phyloP scores from a whole-genome alignment of 768 basidiomycete genomes.

The Cystofilobasidium ferigula region DNA sequence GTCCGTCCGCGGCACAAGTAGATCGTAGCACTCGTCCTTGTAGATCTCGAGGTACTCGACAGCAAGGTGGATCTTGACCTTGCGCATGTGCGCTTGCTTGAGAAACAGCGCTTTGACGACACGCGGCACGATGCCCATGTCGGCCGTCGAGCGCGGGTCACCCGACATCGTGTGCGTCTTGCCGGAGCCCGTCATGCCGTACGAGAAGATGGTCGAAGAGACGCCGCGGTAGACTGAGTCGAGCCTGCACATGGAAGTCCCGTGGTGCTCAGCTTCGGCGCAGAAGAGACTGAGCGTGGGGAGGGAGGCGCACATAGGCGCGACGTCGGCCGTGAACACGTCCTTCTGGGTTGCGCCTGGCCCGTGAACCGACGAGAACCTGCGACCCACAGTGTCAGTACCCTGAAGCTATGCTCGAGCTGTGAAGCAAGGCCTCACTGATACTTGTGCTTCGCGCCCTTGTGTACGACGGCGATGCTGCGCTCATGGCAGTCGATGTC shows the following conservation, averaged over 20 bases:
- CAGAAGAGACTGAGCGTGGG: not conserved
- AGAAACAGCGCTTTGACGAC: conserved; percentile 50
- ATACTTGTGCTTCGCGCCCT: conserved; percentile 15
- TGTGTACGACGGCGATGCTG: conserved; percentile 4
- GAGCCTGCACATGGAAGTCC: conserved; percentile 35
- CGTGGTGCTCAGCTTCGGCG: not conserved
- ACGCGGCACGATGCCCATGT: conserved; percentile 78
- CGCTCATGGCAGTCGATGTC: conserved; percentile 10
- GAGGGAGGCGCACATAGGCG: conserved; percentile 44
- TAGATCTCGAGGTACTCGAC: conserved; percentile 40
- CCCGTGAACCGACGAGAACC: conserved; percentile 18
- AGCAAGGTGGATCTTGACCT: conserved; percentile 44
- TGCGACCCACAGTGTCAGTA: conserved; percentile 5
- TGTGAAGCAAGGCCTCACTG: not conserved
- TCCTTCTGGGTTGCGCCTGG: conserved; percentile 52
- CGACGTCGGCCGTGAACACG: conserved; percentile 64
- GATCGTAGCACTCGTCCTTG: conserved; percentile 76
- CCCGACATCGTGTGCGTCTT: conserved; percentile 74
- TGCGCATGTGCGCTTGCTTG: conserved; percentile 28
- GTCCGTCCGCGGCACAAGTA: conserved; percentile 55
- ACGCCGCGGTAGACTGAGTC: conserved; percentile 67
- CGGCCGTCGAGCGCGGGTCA: conserved; percentile 39
- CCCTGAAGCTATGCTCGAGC: not conserved
- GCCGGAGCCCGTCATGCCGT: conserved; percentile 58
- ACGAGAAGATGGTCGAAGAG: conserved; percentile 42